Evolutionary conservation across 345 rosid species (phyloP), one percentile per base, ranked within the genome.

Genomic region (Salix purpurea): DNA sequence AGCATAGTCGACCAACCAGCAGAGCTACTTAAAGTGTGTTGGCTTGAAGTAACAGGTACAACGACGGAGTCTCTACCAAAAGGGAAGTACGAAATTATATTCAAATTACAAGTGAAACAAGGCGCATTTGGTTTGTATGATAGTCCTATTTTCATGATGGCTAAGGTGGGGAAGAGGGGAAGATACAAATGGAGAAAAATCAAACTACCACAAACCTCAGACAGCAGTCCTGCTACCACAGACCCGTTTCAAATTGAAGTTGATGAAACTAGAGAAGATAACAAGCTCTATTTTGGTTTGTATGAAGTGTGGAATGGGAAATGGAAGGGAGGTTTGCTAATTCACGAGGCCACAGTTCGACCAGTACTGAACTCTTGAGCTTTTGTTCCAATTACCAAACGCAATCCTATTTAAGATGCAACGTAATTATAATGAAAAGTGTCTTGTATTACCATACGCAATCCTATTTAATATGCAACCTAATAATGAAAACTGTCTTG

Each of bases 221-320:
- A 2, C 16, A 21, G 40, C 10, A 5, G 7, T 6, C 0, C 11
- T 7, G 4, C 13, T 23, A 0, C 12, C 15, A 32, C 7, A 23
- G 54, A 42, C 0, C 44, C 44, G 44, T 37, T 77, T 2, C 4
- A 0, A 15, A 32, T 90, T 28, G 50, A 26, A 0, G 86, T 86
- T 70, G 60, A 6, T 26, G 0, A 4, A 2, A 2, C 6, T 7
- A 0, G 0, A 3, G 2, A 0, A 0, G 86, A 86, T 5, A 32
- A 2, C 0, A 75, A 68, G 68, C 84, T 92, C 39, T 83, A 74
- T 76, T 90, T 92, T 66, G 97, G 97, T 21, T 76, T 92, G 18
- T 92, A 92, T 67, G 97, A 92, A 71, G 88, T 90, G 7, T 87
- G 97, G 93, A 84, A 79, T 0, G 92, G 93, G 12, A 82, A 72